These are phyloP conservation scores for Russula virescens DNA, from an alignment of 768 basidiomycete genomes.

Conservation along the genomic window DNA sequence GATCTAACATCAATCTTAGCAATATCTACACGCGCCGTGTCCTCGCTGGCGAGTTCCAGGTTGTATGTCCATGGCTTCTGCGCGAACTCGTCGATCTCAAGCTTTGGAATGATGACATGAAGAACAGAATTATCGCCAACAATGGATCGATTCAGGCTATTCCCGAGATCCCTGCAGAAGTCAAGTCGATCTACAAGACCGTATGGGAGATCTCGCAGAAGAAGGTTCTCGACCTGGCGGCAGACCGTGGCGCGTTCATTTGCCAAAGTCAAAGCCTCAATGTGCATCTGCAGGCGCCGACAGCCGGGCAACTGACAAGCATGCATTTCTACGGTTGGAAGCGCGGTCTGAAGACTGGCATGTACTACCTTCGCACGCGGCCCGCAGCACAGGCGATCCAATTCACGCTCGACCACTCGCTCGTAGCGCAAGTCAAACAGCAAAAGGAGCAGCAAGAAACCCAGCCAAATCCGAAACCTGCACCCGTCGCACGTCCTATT, in stretches of 20 bases:
- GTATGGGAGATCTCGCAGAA: slow-evolving; percentile 99
- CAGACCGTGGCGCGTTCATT: slow-evolving; percentile 98
- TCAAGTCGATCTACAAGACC: slow-evolving; percentile 99
- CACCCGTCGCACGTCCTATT: neutral
- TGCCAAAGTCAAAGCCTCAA: slow-evolving; percentile 95
- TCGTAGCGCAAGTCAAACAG: slow-evolving; percentile 60
- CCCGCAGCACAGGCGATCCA: slow-evolving; percentile 95
- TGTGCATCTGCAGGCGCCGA: slow-evolving; percentile 85
- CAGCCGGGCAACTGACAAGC: slow-evolving; percentile 85
- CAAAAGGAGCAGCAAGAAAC: slow-evolving; percentile 30
- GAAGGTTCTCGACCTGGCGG: slow-evolving; percentile 95
- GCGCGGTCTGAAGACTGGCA: slow-evolving; percentile 97
- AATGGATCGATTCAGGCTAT: slow-evolving; percentile 87
- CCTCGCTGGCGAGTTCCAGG: slow-evolving; percentile 98
- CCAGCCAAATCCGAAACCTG: neutral
- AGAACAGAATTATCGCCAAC: slow-evolving; percentile 98
- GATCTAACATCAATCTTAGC: slow-evolving; percentile 37
- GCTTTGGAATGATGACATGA: slow-evolving; percentile 98
- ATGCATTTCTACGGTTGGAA: slow-evolving; percentile 99
- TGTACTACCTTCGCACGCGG: slow-evolving; percentile 94
- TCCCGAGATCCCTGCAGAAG: slow-evolving; percentile 77
- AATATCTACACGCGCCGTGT: slow-evolving; percentile 99
- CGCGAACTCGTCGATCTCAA: slow-evolving; percentile 93
- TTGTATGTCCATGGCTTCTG: slow-evolving; percentile 99
- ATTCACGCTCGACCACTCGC: slow-evolving; percentile 87